Conservation (phyloP, 148 eudicot genomes). For the Camellia sinensis region DNA sequence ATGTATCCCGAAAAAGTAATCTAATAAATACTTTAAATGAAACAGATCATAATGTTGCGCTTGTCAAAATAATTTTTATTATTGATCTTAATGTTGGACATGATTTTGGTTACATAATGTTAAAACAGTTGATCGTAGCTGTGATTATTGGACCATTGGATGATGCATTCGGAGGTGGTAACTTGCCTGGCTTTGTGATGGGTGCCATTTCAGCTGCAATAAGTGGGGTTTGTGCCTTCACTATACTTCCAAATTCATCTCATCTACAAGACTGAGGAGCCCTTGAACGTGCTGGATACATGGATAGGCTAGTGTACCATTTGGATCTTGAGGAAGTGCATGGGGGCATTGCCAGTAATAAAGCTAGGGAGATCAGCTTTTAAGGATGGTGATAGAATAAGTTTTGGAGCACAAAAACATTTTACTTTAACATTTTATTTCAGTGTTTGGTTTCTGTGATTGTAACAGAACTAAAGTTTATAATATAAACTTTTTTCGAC, state of each 20-base stretch:
- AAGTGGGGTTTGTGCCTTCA: not conserved
- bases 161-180: constrained; percentile 9
- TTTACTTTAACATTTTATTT: too few species aligned
- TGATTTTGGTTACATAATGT: not conserved
- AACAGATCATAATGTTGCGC: not conserved
- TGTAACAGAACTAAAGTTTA: too few species aligned
- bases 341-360: too few species aligned
- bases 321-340: too few species aligned
- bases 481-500: too few species aligned
- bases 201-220: not conserved
- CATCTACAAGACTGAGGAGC: not conserved
- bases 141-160: constrained; percentile 5
- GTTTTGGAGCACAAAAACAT: too few species aligned
- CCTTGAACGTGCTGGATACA: not conserved
- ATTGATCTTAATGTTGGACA: not conserved
- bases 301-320: too few species aligned
- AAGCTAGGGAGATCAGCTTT: too few species aligned
- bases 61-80: not conserved
- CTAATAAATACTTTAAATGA: not conserved
- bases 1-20: too few species aligned
- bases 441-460: too few species aligned
- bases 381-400: too few species aligned
- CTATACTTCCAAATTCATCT: not conserved
- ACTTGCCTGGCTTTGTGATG: not conserved
- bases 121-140: not conserved